These are phyloP conservation scores for Isatis tinctoria DNA, from an alignment of 345 rosid species.

Conservation along the genomic window DNA sequence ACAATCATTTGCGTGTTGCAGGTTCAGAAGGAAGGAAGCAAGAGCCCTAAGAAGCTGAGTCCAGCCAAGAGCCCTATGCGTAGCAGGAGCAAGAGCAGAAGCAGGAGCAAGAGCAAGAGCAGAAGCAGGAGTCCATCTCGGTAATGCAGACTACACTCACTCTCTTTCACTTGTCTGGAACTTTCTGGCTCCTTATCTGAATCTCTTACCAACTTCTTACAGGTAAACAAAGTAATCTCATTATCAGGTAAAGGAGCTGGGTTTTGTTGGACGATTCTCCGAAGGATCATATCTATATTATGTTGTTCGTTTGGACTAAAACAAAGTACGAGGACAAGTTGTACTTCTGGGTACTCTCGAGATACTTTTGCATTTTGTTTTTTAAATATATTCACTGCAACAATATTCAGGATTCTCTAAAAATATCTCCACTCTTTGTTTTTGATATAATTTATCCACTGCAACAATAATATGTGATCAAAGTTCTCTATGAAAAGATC, in stretches of 20 bases:
- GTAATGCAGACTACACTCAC: conserved; percentile 30
- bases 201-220: neutral
- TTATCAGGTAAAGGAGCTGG: conserved; percentile 6
- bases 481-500: neutral
- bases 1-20: conserved; percentile 23
- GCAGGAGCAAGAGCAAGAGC: no score
- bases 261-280: conserved; percentile 6
- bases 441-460: neutral
- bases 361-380: neutral
- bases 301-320: conserved; percentile 2
- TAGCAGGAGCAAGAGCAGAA: conserved; percentile 60
- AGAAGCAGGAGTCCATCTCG: conserved; percentile 82
- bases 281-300: neutral
- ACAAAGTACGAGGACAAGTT: conserved; percentile 9
- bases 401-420: neutral
- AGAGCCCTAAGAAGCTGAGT: conserved; percentile 68
- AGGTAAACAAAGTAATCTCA: conserved; percentile 5
- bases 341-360: neutral
- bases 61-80: conserved; percentile 62
- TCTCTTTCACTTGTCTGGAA: neutral
- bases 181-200: neutral
- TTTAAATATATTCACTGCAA: neutral
- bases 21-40: conserved; percentile 52
- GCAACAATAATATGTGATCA: neutral
- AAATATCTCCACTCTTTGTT: neutral